Base-by-base conservation (phyloP, 1,284 basidiomycete species). In the Apiotrichum mycotoxinovorans region DNA sequence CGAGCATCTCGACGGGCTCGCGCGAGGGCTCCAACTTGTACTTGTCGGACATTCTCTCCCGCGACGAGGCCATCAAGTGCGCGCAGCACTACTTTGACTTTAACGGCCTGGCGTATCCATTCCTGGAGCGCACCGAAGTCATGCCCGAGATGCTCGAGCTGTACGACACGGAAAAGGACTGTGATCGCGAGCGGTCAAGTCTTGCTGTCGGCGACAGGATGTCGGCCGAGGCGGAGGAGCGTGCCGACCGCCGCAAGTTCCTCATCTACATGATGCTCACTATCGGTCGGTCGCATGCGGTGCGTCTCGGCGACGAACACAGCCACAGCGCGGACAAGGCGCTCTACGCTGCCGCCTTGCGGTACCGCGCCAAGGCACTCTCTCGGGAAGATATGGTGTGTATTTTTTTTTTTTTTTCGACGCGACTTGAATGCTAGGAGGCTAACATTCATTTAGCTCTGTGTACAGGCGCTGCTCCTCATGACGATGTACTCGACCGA, bases 211-310 rank as follows among this genome's bases (percentile, higher is more conserved):
- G 18, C 15, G 22, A 46, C n/a, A 14, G 47, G 5, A 7, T 26
- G 4, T 18, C 27, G 20, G 26, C 33, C 22, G 37, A 43, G 27
- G n/a, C 27, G 3, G 55, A 54, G 14, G 48, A 35, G 41, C 49
- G 44, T 18, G n/a, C 35, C n/a, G 60, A 61, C 30, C 54, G 60
- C 1, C 64, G 65, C 38, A 65, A 69, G 47, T 69, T 70, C 51
- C 45, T 67, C 34, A 42, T 68, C n/a, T 65, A 62, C 60, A 66
- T 71, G 65, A 64, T 70, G 18, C 63, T 68, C 25, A 65, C 68
- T 1, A 60, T 70, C 26, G 70, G 70, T 2, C 62, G 57, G 1
- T 57, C 58, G 15, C 53, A 56, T 17, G 41, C 52, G 12, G 66
- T 64, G 41, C 60, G 63, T 2, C 41, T 59, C 9, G 65, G 65